A percentile compares a stretch with the other conserved stretches of the same genome.
Conservation (phyloP, 352 stramenopile genomes). For the Globisporangium polare region DNA sequence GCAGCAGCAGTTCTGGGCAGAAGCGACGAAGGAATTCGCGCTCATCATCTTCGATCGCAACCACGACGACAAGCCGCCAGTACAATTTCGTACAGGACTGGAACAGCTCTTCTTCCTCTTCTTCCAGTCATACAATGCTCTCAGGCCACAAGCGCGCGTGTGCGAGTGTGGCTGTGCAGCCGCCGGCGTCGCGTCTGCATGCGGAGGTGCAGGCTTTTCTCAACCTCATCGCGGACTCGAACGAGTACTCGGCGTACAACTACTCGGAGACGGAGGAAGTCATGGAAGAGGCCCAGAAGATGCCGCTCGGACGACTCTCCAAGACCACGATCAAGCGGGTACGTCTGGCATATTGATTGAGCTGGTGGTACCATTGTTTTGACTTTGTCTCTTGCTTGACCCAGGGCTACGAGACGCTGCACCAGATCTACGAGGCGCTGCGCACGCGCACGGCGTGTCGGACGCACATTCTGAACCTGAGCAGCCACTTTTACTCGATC, state of each 20-base stretch:
- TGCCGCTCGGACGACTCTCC: slow-evolving; percentile 46
- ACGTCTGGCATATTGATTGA: slow-evolving; percentile 10
- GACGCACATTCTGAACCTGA: slow-evolving; percentile 38
- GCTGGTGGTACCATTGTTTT: neutral
- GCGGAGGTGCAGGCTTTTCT: slow-evolving; percentile 44
- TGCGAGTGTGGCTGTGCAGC: neutral
- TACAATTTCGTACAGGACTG: slow-evolving; percentile 13
- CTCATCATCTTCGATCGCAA: neutral
- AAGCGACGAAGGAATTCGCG: slow-evolving; percentile 10
- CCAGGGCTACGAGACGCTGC: slow-evolving; percentile 59
- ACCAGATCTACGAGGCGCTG: slow-evolving; percentile 59
- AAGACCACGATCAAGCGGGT: slow-evolving; percentile 61
- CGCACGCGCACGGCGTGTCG: slow-evolving; percentile 32
- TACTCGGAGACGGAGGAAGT: slow-evolving; percentile 37
- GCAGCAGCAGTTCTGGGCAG: slow-evolving; percentile 9
- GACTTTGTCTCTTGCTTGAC: slow-evolving; percentile 5
- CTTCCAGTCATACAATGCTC: neutral
- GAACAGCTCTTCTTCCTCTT: neutral
- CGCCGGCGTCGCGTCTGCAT: slow-evolving; percentile 39
- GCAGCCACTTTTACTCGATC: slow-evolving; percentile 64
- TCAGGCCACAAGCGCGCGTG: neutral
- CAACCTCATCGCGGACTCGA: slow-evolving; percentile 23
- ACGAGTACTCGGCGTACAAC: slow-evolving; percentile 27
- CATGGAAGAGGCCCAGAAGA: slow-evolving; percentile 38
- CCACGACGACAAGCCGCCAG: neutral